A percentile compares a stretch with the other conserved stretches of the same genome.
phyloP scores from a whole-genome alignment of 768 basidiomycete genomes.

The Rhizopogon vinicolor region DNA sequence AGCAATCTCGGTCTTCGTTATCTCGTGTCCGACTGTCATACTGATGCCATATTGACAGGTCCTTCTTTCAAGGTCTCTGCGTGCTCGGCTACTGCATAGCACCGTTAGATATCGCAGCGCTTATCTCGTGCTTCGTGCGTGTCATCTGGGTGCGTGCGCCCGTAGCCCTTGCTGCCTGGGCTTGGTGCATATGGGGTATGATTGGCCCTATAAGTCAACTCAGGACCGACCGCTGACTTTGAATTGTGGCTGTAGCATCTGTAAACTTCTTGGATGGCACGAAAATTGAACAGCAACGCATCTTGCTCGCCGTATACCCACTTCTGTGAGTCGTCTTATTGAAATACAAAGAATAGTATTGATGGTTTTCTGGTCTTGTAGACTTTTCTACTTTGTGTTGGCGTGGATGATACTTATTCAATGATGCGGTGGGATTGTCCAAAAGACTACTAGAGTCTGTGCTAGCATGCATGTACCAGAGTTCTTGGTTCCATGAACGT shows the following conservation, averaged over 20 bases:
- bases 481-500: not conserved
- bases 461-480: not conserved
- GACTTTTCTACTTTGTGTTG: conserved; percentile 89
- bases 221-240: not conserved
- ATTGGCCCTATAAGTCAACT: conserved; percentile 2
- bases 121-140: conserved; percentile 82
- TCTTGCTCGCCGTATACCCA: conserved; percentile 94
- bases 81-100: conserved; percentile 95
- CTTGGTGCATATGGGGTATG: conserved; percentile 96
- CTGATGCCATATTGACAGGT: conserved; percentile 37
- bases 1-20: conserved; percentile 17
- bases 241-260: conserved; percentile 50
- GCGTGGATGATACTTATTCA: conserved; percentile 98
- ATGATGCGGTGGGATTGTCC: conserved; percentile 25
- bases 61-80: conserved; percentile 95
- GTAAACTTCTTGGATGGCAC: conserved; percentile 96
- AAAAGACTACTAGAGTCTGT: not conserved
- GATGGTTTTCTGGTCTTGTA: conserved; percentile 21
- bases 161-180: conserved; percentile 83
- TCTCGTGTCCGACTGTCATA: not conserved
- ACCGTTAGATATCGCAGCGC: conserved; percentile 85
- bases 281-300: conserved; percentile 85
- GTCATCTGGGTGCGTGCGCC: conserved; percentile 86
- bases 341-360: conserved; percentile 1
- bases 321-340: conserved; percentile 56